Percentiles rank a stretch among this genome's conserved stretches.
phyloP scores from a whole-genome alignment of 805 yeast genomes.

The Lachancea lanzarotensis region DNA sequence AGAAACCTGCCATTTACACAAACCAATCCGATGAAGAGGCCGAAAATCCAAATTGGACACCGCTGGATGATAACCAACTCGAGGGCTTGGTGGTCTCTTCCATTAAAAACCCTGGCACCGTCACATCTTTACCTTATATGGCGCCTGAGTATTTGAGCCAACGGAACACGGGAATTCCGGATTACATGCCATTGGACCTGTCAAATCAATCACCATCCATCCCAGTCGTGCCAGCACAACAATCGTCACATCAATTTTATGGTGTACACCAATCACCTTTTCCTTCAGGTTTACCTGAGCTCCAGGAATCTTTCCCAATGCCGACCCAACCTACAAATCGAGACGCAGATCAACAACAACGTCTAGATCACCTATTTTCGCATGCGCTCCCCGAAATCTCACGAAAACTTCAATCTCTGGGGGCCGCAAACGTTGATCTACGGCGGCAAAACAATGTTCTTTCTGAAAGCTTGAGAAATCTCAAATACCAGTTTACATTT shows the following conservation, averaged over 20 bases:
- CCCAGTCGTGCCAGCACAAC: background rate
- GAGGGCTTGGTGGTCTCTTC: background rate
- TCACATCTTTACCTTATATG: background rate
- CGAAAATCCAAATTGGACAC: constrained; percentile 3
- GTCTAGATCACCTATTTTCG: background rate
- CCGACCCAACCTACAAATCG: background rate
- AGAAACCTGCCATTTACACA: constrained; percentile 6
- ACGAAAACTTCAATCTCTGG: constrained; percentile 3
- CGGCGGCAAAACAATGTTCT: constrained; percentile 3
- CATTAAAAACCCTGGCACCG: background rate
- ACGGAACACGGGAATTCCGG: background rate
- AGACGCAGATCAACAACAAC: background rate
- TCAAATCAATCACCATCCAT: background rate
- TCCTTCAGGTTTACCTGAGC: background rate
- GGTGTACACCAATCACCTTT: constrained; percentile 4
- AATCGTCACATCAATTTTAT: background rate
- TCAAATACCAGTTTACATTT: constrained; percentile 1
- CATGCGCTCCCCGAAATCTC: constrained; percentile 4
- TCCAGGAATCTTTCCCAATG: constrained; percentile 1
- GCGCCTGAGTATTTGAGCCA: background rate
- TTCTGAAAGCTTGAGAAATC: constrained; percentile 1
- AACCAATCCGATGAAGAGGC: constrained; percentile 6
- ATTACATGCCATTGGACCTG: background rate
- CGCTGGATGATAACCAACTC: constrained; percentile 4
- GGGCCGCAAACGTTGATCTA: constrained; percentile 1